Base-by-base conservation (phyloP, 2,329 filamentous ascomycete species). In the Pyrenochaeta sp. region DNA sequence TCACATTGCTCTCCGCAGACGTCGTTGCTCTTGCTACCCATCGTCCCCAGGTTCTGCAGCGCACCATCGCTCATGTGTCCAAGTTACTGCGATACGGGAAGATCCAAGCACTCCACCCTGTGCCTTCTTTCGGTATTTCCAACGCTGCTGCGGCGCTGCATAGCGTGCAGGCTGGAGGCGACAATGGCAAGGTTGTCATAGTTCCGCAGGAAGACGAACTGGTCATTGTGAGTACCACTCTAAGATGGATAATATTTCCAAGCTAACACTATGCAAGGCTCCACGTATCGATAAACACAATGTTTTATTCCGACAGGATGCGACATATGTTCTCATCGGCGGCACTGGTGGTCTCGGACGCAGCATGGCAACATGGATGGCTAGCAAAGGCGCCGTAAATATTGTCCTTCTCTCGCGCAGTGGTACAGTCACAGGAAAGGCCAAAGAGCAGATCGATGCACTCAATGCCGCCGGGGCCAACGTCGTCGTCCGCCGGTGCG, bases 311-410 rank as follows among this genome's bases (percentile, higher is more conserved):
- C 42, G 35, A 21, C 15, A 45, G 4, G 46, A 66, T 28, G 56
- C 56, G 2, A 55, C 63, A 2, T 67, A 65, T 31, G 23, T 67
- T 13, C 41, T 67, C 7, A 54, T 59, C 23, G 61, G 61, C 15
- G 61, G 60, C 10, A 57, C 55, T 2, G 61, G 63, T 15, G 61
- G 60, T 9, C 37, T 65, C 8, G 63, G 63, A 13, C 53, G 61
- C 7, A 53, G 55, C 27, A 57, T 65, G 39, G 44, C 60, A 1
- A 51, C 34, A 19, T 60, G 55, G 58, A 60, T 67, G 55, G 47
- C 53, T n/a, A 27, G 39, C 6, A 57, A 56, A 28, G 63, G 63
- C 8, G 63, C 61, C 4, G 51, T 51, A 17, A 37, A 58, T 29
- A 45, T 66, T 11, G 53, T 58, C 6, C 42, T 66, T 10, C 36